Percentiles rank a stretch among this genome's conserved stretches.
phyloP scores from a whole-genome alignment of 1,284 basidiomycete genomes.

The Waitea zeae region DNA sequence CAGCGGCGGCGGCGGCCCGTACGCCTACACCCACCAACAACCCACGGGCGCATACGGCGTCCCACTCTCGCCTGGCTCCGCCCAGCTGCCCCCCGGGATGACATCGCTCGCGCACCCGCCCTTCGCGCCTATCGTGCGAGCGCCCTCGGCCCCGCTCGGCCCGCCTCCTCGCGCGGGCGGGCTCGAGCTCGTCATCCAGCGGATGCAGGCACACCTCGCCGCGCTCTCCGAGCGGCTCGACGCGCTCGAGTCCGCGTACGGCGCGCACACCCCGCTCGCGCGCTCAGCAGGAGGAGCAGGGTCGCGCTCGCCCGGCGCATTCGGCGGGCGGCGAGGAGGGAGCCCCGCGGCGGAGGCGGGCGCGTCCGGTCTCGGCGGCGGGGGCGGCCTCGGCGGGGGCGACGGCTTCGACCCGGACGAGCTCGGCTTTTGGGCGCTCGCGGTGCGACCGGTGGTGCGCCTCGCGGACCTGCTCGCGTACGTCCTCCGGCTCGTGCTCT shows the following conservation, averaged over 20 bases:
- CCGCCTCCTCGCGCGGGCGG: slow-evolving; percentile 12
- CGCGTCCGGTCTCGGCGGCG: slow-evolving; percentile 19
- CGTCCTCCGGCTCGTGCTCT: too few species aligned
- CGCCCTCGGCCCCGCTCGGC: slow-evolving; percentile 16
- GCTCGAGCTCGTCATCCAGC: slow-evolving; percentile 63
- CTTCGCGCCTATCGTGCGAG: slow-evolving; percentile 7
- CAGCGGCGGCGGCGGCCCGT: too few species aligned
- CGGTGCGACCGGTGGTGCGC: slow-evolving; percentile 42
- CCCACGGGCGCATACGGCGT: too few species aligned
- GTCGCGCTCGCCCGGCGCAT: slow-evolving; percentile 7
- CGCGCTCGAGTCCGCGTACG: too few species aligned
- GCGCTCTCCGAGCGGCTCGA: slow-evolving; percentile 83
- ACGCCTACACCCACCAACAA: too few species aligned
- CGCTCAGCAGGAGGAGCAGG: slow-evolving; percentile 12
- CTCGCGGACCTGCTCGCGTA: too few species aligned
- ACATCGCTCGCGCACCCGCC: slow-evolving; percentile 4
- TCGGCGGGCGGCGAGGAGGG: slow-evolving; percentile 7
- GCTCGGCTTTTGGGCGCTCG: slow-evolving; percentile 62
- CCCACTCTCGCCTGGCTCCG: slow-evolving; percentile 14
- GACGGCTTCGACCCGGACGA: slow-evolving; percentile 51
- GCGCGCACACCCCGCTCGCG: slow-evolving; percentile 16
- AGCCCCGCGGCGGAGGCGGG: slow-evolving; percentile 3
- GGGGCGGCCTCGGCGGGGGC: slow-evolving; percentile 15
- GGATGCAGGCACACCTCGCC: slow-evolving; percentile 76
- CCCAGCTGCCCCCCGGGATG: slow-evolving; percentile 3